Evolutionary conservation across 148 eudicot genomes (phyloP).

Genomic region (Selenicereus undatus): DNA sequence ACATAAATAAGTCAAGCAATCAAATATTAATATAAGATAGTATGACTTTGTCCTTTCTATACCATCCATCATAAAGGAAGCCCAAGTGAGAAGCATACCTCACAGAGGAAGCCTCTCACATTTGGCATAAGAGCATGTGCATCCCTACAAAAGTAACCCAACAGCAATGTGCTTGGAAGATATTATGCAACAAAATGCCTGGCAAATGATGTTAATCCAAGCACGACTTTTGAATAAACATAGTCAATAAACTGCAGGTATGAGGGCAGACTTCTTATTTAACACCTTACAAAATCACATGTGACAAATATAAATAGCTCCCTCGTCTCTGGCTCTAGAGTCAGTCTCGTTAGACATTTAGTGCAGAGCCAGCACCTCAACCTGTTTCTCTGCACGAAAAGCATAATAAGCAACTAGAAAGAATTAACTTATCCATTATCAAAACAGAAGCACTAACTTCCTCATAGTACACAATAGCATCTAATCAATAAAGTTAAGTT

Average conservation of each 20-base stretch:
- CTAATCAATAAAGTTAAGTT: conserved; percentile 14
- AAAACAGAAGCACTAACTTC: not conserved
- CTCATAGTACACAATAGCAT: conserved; percentile 5
- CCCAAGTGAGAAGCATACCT: conserved; percentile 80
- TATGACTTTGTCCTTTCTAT: conserved; percentile 13
- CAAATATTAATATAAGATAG: not conserved
- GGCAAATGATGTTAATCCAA: conserved; percentile 30
- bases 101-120: conserved; percentile 74
- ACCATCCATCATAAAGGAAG: conserved; percentile 31
- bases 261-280: conserved; percentile 17
- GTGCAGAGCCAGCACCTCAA: conserved; percentile 69
- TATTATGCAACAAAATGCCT: conserved; percentile 30
- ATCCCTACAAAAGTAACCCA: conserved; percentile 41
- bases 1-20: not conserved
- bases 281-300: conserved; percentile 50
- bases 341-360: conserved; percentile 64
- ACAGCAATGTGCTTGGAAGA: conserved; percentile 44
- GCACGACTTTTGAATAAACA: conserved; percentile 24
- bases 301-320: conserved; percentile 38
- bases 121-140: conserved; percentile 45
- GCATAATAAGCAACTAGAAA: conserved; percentile 64
- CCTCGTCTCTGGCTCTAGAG: conserved; percentile 55
- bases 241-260: conserved; percentile 26
- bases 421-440: conserved; percentile 9
- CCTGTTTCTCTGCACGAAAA: conserved; percentile 93